Evolutionary conservation across 495 filamentous ascomycete species (phyloP), one percentile per base, ranked within the genome.

Genomic region (Xylaria intraflava): DNA sequence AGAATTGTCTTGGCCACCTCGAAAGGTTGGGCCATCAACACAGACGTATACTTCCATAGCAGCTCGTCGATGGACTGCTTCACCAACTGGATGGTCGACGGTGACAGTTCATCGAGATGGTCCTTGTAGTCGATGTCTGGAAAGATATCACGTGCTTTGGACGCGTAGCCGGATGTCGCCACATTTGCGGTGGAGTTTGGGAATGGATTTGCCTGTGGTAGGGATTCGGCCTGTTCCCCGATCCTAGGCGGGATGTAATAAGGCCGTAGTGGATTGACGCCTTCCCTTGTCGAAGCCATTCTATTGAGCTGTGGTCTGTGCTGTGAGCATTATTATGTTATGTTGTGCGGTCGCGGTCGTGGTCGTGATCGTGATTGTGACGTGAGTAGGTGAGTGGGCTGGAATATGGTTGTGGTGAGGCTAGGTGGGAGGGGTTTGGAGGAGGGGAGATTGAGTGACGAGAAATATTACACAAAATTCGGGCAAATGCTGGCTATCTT

Each of bases 1-100:
- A 97, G 68, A 44, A 97, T 78, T 3, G 82, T 94, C 81, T 96
- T 97, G 60, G 92, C 89, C 51, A 96, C 90, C 70, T 96, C 91
- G 67, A 97, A 96, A 19, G 93, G 93, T 66, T 97, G 93, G n/a
- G 88, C 83, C 56, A 94, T 80, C 58, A 96, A 64, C 16, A 93
- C 80, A 55, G 83, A 83, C 27, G 80, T 83, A 68, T 98, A 98
- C 62, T 89, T 91, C 77, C 89, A 88, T 65, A 91, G 57, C 45
- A 90, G 82, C 61, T 89, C 83, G 64, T 96, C 88, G 27, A 94
- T 56, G 26, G 89, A 71, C 44, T 81, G 82, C 56, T 83, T 85
- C 20, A 89, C 69, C 48, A 84, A 83, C 55, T 87, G 84, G 27
- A 86, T 75, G 11, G 84, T 76, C 16, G 86, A 86, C 1, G 88